A percentile compares a stretch with the other conserved stretches of the same genome.
Conservation (phyloP, 768 basidiomycete genomes). For the Rubroboletus pulcherrimus region DNA sequence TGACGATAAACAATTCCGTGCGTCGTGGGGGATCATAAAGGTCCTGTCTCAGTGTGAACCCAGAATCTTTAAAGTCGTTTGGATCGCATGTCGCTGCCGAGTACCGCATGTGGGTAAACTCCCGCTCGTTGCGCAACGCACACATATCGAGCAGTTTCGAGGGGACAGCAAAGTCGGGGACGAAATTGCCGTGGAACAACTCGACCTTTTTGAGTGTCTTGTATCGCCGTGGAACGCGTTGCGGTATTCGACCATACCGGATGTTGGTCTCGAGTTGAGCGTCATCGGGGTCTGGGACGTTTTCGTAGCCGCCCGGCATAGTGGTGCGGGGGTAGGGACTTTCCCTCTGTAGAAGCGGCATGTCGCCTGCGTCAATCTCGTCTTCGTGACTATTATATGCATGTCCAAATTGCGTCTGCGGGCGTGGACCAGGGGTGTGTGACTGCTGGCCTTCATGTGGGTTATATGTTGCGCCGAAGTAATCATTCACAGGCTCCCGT, state of each 20-base stretch:
- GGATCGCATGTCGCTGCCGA: constrained; percentile 95
- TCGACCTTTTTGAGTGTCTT: constrained; percentile 94
- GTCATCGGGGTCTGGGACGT: constrained; percentile 30
- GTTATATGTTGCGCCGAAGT: constrained; percentile 18
- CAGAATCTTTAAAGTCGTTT: constrained; percentile 77
- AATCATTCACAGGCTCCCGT: constrained; percentile 12
- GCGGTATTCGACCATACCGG: constrained; percentile 87
- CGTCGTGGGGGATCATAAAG: constrained; percentile 87
- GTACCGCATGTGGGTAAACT: constrained; percentile 96
- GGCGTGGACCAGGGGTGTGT: constrained; percentile 22
- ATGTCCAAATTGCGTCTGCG: constrained; percentile 22
- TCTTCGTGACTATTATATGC: constrained; percentile 42
- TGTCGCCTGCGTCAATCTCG: constrained; percentile 55
- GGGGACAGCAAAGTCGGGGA: constrained; percentile 86
- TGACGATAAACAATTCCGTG: constrained; percentile 94
- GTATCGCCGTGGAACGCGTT: constrained; percentile 82
- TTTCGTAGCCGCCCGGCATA: constrained; percentile 42
- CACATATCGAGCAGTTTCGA: constrained; percentile 88
- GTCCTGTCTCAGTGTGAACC: constrained; percentile 87
- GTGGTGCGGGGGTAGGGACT: constrained; percentile 31
- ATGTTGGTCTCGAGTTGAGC: constrained; percentile 52
- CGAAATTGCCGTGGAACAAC: constrained; percentile 92
- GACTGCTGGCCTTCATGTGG: constrained; percentile 20
- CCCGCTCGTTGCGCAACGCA: constrained; percentile 70
- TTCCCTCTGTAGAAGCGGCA: constrained; percentile 59